A percentile compares a stretch with the other conserved stretches of the same genome.
phyloP scores from a whole-genome alignment of 805 yeast species.

The Gaillardinia entomophila region DNA sequence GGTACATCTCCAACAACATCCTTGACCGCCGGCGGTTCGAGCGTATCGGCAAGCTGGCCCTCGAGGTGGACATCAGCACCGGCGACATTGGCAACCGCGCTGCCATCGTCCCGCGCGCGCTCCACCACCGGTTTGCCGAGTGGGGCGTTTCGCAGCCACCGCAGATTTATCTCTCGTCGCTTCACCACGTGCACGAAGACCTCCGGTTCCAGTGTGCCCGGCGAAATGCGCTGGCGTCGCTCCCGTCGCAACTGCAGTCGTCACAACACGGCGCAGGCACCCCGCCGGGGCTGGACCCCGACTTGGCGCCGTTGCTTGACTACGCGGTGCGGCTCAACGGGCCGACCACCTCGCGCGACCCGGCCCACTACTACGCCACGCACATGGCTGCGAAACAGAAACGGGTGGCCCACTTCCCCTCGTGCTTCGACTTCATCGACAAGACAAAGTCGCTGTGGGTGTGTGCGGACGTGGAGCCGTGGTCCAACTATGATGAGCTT shows the following conservation, averaged over 20 bases:
- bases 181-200: slow-evolving; percentile 54
- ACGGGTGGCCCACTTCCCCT: too few relatives aligned
- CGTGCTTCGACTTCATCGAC: too few relatives aligned
- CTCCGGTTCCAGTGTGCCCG: slow-evolving; percentile 44
- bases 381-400: too few relatives aligned
- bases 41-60: slow-evolving; percentile 54
- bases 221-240: slow-evolving; percentile 18
- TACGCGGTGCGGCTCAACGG: slow-evolving; percentile 19
- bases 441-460: too few relatives aligned
- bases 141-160: slow-evolving; percentile 9
- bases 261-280: too few relatives aligned
- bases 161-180: slow-evolving; percentile 39
- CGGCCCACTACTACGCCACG: too few relatives aligned
- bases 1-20: neutral
- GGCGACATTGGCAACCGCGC: slow-evolving; percentile 54
- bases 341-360: too few relatives aligned
- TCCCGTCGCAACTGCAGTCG: too few relatives aligned
- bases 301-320: slow-evolving; percentile 25
- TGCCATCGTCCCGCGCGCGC: slow-evolving; percentile 35
- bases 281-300: too few relatives aligned
- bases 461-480: too few relatives aligned
- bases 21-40: slow-evolving; percentile 19
- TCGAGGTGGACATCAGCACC: slow-evolving; percentile 70
- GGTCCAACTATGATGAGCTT: too few relatives aligned
- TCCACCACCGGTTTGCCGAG: slow-evolving; percentile 49